Evolutionary conservation across 805 yeast species (phyloP).

Genomic region (Starmerella bombi): DNA sequence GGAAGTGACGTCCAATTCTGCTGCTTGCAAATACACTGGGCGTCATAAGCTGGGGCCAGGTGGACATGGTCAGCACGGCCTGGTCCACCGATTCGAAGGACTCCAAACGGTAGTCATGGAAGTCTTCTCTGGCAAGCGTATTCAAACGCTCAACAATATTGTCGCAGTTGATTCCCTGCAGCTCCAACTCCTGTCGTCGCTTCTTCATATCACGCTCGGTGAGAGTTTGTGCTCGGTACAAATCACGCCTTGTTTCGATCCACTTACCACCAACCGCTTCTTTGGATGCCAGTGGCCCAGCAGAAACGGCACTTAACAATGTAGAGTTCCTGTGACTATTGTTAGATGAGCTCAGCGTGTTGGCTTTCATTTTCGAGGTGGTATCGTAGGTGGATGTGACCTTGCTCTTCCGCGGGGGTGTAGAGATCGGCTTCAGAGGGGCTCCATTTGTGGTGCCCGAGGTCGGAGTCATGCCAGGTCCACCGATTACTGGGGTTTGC

Average conservation of each 20-base stretch:
- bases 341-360: neutral
- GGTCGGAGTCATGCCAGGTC: neutral
- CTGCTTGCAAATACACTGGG: conserved; percentile 44
- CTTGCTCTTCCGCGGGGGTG: conserved; percentile 6
- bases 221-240: conserved; percentile 61
- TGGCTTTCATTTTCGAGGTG: neutral
- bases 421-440: conserved; percentile 2
- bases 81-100: conserved; percentile 24
- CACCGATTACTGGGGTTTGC: neutral
- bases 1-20: conserved; percentile 40
- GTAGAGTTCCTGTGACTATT: neutral
- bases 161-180: conserved; percentile 18
- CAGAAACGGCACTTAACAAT: neutral
- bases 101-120: conserved; percentile 22
- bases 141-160: conserved; percentile 13
- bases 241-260: conserved; percentile 44
- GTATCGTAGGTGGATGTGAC: conserved; percentile 4
- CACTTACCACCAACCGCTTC: conserved; percentile 25
- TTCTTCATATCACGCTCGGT: conserved; percentile 54
- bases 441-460: neutral
- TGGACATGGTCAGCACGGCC: conserved; percentile 24
- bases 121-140: conserved; percentile 9
- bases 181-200: conserved; percentile 43
- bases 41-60: conserved; percentile 33
- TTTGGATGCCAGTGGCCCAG: neutral